These are phyloP conservation scores for Hygrocybe punicea DNA, from an alignment of 768 basidiomycete genomes.

Conservation along the genomic window DNA sequence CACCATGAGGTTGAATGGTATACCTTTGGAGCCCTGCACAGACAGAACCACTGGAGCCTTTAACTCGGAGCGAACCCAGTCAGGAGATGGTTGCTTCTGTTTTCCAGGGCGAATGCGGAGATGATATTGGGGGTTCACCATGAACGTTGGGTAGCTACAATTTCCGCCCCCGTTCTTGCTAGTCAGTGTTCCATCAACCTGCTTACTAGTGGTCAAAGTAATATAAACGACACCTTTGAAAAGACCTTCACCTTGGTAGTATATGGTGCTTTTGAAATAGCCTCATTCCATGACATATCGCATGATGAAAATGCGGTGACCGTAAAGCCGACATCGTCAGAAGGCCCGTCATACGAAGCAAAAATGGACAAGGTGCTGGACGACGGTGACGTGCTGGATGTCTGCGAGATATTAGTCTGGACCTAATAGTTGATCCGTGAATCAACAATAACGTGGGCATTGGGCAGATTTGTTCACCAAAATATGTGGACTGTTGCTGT, in stretches of 20 bases:
- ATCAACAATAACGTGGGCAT: neutral
- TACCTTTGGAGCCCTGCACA: conserved; percentile 56
- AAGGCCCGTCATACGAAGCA: conserved; percentile 67
- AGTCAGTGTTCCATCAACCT: conserved; percentile 64
- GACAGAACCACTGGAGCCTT: conserved; percentile 46
- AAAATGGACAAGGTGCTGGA: conserved; percentile 51
- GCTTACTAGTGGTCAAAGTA: neutral
- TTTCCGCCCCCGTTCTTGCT: conserved; percentile 82
- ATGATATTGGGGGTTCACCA: conserved; percentile 87
- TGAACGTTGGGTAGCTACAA: conserved; percentile 71
- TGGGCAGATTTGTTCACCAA: conserved; percentile 31
- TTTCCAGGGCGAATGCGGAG: conserved; percentile 50
- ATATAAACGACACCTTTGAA: neutral
- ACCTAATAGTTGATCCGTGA: conserved; percentile 24
- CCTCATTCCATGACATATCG: conserved; percentile 48
- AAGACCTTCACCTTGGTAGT: conserved; percentile 34
- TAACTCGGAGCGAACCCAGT: conserved; percentile 12
- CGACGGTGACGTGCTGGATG: conserved; percentile 32
- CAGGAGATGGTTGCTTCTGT: conserved; percentile 5
- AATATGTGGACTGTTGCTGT: conserved; percentile 52
- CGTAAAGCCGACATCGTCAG: conserved; percentile 61
- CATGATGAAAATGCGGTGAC: conserved; percentile 55
- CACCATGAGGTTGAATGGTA: conserved; percentile 69
- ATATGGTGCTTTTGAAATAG: conserved; percentile 37
- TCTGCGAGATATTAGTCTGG: conserved; percentile 35